These are phyloP conservation scores for Scedosporium aurantiacum DNA, from an alignment of 2,329 filamentous ascomycete genomes.

Conservation along the genomic window DNA sequence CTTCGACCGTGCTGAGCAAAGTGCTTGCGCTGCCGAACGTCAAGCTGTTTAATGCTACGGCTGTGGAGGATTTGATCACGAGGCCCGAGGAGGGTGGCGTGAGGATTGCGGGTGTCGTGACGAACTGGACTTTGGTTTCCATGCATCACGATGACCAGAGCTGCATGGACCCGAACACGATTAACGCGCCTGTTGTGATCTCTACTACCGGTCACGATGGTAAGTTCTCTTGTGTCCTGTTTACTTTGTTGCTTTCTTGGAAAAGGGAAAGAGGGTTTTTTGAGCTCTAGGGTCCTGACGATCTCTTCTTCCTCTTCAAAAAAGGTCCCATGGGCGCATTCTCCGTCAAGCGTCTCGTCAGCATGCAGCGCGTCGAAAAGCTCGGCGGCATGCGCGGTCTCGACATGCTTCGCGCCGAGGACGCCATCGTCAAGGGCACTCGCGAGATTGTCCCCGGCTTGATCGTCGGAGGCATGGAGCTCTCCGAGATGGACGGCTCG, in stretches of 20 bases:
- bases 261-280: no score
- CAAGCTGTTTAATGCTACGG: slow-evolving; percentile 92
- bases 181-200: slow-evolving; percentile 82
- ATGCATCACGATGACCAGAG: slow-evolving; percentile 83
- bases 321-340: slow-evolving; percentile 73
- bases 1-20: slow-evolving; percentile 72
- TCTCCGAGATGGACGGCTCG: slow-evolving; percentile 80
- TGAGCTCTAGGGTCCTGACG: not conserved
- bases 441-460: slow-evolving; percentile 79
- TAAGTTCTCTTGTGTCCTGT: slow-evolving; percentile 15
- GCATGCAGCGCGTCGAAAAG: slow-evolving; percentile 73
- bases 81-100: slow-evolving; percentile 48
- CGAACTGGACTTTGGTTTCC: slow-evolving; percentile 88
- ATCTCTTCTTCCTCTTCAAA: not conserved
- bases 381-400: slow-evolving; percentile 87
- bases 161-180: slow-evolving; percentile 97
- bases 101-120: slow-evolving; percentile 79
- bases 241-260: not conserved
- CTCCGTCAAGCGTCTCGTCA: slow-evolving; percentile 79
- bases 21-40: slow-evolving; percentile 80
- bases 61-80: slow-evolving; percentile 87
- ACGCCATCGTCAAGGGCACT: slow-evolving; percentile 87
- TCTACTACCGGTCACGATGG: slow-evolving; percentile 84
- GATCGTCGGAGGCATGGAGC: slow-evolving; percentile 91
- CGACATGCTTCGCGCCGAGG: slow-evolving; percentile 85